These are phyloP conservation scores for Cladophialophora carrionii DNA, from an alignment of 2,329 filamentous ascomycete genomes.

Conservation along the genomic window DNA sequence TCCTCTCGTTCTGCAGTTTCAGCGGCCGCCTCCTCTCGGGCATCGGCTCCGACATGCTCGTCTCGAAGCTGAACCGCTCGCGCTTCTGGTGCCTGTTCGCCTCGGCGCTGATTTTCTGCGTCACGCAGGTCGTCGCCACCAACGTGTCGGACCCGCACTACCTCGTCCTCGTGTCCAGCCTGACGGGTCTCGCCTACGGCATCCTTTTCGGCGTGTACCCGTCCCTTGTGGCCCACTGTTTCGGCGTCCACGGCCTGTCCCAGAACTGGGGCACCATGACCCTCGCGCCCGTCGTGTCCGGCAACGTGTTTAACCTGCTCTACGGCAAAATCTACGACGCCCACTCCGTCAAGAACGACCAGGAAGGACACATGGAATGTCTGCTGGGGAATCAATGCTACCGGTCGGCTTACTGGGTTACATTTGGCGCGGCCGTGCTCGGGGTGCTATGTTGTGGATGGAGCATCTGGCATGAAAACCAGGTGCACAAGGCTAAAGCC, in stretches of 20 bases:
- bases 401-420: conserved; percentile 76
- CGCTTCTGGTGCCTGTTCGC: conserved; percentile 89
- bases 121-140: conserved; percentile 77
- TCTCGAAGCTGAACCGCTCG: conserved; percentile 76
- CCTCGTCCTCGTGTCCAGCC: conserved; percentile 75
- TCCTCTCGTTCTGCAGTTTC: conserved; percentile 88
- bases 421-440: conserved; percentile 44
- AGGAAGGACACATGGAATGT: conserved; percentile 73
- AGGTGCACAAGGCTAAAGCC: conserved; percentile 36
- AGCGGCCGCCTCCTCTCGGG: conserved; percentile 77
- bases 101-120: conserved; percentile 74
- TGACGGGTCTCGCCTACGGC: conserved; percentile 88
- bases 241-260: conserved; percentile 83
- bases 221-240: conserved; percentile 83
- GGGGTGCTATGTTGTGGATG: conserved; percentile 35
- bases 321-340: conserved; percentile 83
- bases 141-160: conserved; percentile 75
- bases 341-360: conserved; percentile 68
- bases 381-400: conserved; percentile 80
- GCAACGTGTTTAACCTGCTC: conserved; percentile 89
- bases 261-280: conserved; percentile 98
- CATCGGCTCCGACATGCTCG: conserved; percentile 86
- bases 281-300: conserved; percentile 80
- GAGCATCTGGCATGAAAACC: conserved; percentile 49
- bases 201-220: conserved; percentile 94